Conservation (phyloP, 495 filamentous ascomycete species). For the Talaromyces adpressus region DNA sequence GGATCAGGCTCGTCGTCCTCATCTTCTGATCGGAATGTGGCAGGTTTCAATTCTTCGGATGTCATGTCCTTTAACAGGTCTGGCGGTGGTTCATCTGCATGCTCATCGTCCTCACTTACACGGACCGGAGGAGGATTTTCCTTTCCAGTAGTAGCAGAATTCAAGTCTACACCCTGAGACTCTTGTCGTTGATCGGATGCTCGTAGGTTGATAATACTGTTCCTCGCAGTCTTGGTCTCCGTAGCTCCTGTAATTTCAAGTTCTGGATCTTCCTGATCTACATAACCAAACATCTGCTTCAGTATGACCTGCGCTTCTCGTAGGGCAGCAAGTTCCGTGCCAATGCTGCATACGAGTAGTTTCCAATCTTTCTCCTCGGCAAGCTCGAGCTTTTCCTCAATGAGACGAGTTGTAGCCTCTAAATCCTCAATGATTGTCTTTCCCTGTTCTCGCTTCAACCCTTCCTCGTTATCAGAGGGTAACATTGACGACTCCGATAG, state of each 20-base stretch:
- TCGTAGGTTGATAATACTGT: not conserved
- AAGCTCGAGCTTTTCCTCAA: slow-evolving; percentile 31
- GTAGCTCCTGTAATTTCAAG: not conserved
- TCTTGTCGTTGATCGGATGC: not conserved
- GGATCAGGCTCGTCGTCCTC: slow-evolving; percentile 45
- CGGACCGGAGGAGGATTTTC: not conserved
- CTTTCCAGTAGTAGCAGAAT: not conserved
- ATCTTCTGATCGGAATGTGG: slow-evolving; percentile 26
- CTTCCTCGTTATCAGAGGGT: slow-evolving; percentile 3
- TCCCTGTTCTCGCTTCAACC: slow-evolving; percentile 21
- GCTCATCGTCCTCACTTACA: slow-evolving; percentile 4
- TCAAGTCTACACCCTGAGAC: not conserved
- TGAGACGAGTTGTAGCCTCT: slow-evolving; percentile 26
- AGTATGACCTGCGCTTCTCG: slow-evolving; percentile 62
- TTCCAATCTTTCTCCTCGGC: slow-evolving; percentile 67
- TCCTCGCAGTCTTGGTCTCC: not conserved
- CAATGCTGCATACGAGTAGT: slow-evolving; percentile 77
- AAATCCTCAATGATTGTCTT: slow-evolving; percentile 37
- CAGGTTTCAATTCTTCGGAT: slow-evolving; percentile 13
- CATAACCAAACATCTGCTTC: slow-evolving; percentile 36
- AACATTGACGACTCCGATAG: not conserved
- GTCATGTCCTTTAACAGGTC: slow-evolving; percentile 31
- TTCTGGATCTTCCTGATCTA: not conserved
- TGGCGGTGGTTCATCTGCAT: slow-evolving; percentile 26
- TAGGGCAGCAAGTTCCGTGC: slow-evolving; percentile 83